Base-by-base conservation (phyloP, 768 basidiomycete genomes). In the Serpula lacrymans region DNA sequence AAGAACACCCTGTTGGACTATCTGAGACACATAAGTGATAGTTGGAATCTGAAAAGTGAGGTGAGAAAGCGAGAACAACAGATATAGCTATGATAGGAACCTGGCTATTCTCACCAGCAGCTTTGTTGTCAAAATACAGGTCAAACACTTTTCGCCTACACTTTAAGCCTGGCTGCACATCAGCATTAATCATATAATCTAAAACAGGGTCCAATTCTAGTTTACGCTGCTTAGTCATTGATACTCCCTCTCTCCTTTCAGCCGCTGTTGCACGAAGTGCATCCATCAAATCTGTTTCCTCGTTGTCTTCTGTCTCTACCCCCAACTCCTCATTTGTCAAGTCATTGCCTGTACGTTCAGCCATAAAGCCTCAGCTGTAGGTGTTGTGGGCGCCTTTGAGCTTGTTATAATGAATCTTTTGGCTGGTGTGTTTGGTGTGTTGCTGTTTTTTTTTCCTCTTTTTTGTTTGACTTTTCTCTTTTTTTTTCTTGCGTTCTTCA, bases 111-210 rank as follows among this genome's bases (percentile, higher is more conserved):
- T 36, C 36, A 61, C 58, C 32, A 7, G 41, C 24, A 6, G 31
- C 39, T 25, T 50, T 48, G 28, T 55, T 51, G 14, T 47, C 45
- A 40, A 56, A 64, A 34, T 41, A 58, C 2, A 52, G 34, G 7
- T 37, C 20, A 38, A 46, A 42, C 1, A 42, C 25, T 17, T 52
- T 11, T 47, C 43, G 12, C 46, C 52, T n/a, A 35, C 36, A 62
- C 20, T 20, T 23, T 13, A 51, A 34, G 5, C 33, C 40, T 10
- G 12, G 12, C 5, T 45, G 34, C 10, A 34, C 34, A 2, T 41
- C 33, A 0, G 62, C 54, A 41, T 64, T 64, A n/a, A 63, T 48
- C 13, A 63, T 39, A 40, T 55, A 49, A 31, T 59, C 53, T 27
- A 64, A 21, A 1, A 40, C 57, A 5, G 44, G 50, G 6, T 53